Evolutionary conservation across 2,329 filamentous ascomycete genomes (phyloP).

Genomic region (Pseudofabraea citricarpa): DNA sequence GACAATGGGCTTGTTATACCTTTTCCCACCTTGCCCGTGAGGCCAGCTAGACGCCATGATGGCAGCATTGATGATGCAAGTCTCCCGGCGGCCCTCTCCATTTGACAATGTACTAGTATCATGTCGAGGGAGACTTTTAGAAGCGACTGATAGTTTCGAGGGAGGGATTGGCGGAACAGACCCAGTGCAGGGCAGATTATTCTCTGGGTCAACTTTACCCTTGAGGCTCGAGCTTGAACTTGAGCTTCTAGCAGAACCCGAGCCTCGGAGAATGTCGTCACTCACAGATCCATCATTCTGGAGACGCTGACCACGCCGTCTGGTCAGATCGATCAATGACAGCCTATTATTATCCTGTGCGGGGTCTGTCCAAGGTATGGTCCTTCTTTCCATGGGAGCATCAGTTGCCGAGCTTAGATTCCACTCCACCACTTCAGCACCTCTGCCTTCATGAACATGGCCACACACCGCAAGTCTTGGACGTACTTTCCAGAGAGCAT

Average conservation of each 20-base stretch:
- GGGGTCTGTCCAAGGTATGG: slow-evolving; percentile 54
- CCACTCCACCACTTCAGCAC: slow-evolving; percentile 60
- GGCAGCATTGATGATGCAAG: slow-evolving; percentile 75
- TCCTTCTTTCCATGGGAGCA: slow-evolving; percentile 38
- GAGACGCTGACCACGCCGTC: slow-evolving; percentile 34
- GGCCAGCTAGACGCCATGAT: slow-evolving; percentile 66
- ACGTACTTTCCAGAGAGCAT: slow-evolving; percentile 53
- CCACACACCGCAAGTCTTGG: slow-evolving; percentile 65
- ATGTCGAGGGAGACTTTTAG: no score
- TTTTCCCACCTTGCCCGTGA: slow-evolving; percentile 54
- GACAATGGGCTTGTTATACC: slow-evolving; percentile 76
- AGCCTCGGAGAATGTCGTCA: slow-evolving; percentile 1
- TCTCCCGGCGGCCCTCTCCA: slow-evolving; percentile 46
- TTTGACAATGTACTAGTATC: slow-evolving; percentile 37
- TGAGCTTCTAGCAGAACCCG: neutral
- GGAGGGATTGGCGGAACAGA: slow-evolving; percentile 24
- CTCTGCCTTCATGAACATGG: slow-evolving; percentile 66
- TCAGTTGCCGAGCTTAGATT: slow-evolving; percentile 35
- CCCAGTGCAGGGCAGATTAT: no score
- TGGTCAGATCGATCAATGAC: slow-evolving; percentile 58
- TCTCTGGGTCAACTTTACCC: neutral
- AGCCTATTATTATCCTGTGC: slow-evolving; percentile 51
- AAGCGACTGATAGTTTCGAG: no score
- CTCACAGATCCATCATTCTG: slow-evolving; percentile 38
- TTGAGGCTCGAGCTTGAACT: neutral